Evolutionary conservation across 139 green algal genomes (phyloP).

Genomic region (Coelastrella sp.): DNA sequence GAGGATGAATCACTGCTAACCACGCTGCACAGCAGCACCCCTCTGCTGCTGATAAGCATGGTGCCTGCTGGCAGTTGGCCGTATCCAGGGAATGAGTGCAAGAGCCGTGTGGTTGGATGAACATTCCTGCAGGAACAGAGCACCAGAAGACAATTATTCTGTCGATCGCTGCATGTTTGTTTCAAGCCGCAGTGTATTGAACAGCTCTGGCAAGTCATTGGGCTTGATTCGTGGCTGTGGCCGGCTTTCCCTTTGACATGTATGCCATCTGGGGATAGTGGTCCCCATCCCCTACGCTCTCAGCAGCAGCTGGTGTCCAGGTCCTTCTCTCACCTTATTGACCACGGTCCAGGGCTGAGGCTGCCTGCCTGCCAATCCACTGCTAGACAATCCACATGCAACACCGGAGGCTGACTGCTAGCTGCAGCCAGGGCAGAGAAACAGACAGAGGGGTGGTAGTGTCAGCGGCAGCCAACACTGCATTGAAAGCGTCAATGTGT

Average conservation of each 20-base stretch:
- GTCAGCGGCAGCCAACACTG: background rate
- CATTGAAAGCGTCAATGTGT: background rate
- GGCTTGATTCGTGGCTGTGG: background rate
- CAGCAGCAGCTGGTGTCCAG: background rate
- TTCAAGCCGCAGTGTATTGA: background rate
- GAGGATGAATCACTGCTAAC: background rate
- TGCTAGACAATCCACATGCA: conserved; percentile 12
- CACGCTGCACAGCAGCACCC: conserved; percentile 21
- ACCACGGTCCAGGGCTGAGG: conserved; percentile 5
- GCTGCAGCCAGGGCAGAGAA: background rate
- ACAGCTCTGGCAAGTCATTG: background rate
- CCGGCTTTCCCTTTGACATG: background rate
- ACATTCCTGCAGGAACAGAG: conserved; percentile 26
- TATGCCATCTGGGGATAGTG: background rate
- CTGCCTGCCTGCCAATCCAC: conserved; percentile 15
- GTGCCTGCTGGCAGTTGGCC: background rate
- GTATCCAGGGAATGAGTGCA: conserved; percentile 12
- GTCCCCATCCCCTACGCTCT: background rate
- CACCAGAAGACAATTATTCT: background rate
- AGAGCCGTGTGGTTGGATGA: conserved; percentile 27
- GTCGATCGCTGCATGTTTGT: background rate
- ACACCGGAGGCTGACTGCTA: conserved; percentile 23
- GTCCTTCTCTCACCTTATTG: conserved; percentile 1
- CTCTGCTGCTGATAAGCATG: conserved; percentile 28
- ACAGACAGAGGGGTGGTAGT: background rate